Conservation (phyloP, 2,329 filamentous ascomycete genomes). For the Cryphonectria radicalis region DNA sequence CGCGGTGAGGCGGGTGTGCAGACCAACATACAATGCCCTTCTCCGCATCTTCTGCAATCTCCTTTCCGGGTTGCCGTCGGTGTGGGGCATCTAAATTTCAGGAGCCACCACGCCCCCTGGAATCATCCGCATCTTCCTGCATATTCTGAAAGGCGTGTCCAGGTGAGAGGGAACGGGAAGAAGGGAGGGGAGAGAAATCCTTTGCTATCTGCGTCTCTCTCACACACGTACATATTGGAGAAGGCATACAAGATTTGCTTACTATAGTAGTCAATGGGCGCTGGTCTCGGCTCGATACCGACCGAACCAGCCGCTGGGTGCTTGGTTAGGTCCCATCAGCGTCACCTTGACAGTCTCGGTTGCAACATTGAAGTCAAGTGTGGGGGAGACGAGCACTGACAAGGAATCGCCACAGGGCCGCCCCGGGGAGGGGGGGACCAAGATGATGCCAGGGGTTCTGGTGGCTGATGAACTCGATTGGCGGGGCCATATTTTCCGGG, state of each 20-base stretch:
- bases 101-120: slow-evolving; percentile 3
- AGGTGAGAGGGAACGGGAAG: background rate
- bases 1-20: slow-evolving; percentile 13
- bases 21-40: slow-evolving; percentile 5
- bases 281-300: background rate
- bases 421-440: background rate
- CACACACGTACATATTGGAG: no score
- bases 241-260: background rate
- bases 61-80: slow-evolving; percentile 21
- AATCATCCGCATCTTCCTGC: background rate
- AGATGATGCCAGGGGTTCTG: background rate
- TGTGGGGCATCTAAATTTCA: slow-evolving; percentile 17
- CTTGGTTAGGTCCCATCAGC: background rate
- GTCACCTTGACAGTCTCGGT: background rate
- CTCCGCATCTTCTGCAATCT: slow-evolving; percentile 18
- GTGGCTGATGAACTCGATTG: background rate
- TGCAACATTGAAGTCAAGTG: slow-evolving; percentile 4
- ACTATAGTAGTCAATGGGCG: background rate
- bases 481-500: slow-evolving; percentile 5
- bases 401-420: background rate
- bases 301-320: background rate
- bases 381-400: background rate
- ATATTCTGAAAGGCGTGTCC: background rate
- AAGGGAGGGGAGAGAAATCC: background rate
- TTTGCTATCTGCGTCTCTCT: background rate